These are phyloP conservation scores for Globisporangium splendens DNA, from an alignment of 352 stramenopile genomes.

Conservation along the genomic window DNA sequence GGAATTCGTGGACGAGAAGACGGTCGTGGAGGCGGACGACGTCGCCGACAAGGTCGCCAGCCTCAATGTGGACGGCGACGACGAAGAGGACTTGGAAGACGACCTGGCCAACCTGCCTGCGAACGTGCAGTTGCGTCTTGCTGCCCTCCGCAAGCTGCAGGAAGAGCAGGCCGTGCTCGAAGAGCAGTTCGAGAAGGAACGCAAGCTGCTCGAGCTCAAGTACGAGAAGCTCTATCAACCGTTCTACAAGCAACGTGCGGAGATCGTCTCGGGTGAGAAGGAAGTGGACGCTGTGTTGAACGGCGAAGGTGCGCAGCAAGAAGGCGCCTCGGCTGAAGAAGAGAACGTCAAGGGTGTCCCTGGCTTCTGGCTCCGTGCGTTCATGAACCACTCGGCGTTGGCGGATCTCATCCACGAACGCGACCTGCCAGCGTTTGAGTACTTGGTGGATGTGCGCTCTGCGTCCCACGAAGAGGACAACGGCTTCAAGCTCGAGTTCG, in stretches of 20 bases:
- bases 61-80: constrained; percentile 21
- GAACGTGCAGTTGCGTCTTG: constrained; percentile 71
- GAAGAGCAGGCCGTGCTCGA: constrained; percentile 74
- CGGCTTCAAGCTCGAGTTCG: constrained; percentile 84
- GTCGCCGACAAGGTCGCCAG: constrained; percentile 33
- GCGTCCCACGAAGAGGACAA: constrained; percentile 79
- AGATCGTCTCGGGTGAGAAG: constrained; percentile 75
- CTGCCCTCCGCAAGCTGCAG: constrained; percentile 68
- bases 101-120: constrained; percentile 58
- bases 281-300: constrained; percentile 57
- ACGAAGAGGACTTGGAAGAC: constrained; percentile 43
- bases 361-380: constrained; percentile 82
- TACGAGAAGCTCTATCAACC: constrained; percentile 88
- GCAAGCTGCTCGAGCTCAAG: constrained; percentile 79
- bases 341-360: constrained; percentile 72
- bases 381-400: constrained; percentile 83
- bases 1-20: constrained; percentile 33
- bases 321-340: constrained; percentile 30
- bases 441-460: constrained; percentile 70
- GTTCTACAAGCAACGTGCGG: constrained; percentile 68
- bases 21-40: constrained; percentile 55
- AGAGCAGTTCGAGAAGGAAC: constrained; percentile 85
- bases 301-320: constrained; percentile 32
- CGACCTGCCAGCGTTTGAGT: constrained; percentile 76
- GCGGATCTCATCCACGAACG: constrained; percentile 79